phyloP scores from a whole-genome alignment of 139 green algal species.

The Trebouxia sp. region DNA sequence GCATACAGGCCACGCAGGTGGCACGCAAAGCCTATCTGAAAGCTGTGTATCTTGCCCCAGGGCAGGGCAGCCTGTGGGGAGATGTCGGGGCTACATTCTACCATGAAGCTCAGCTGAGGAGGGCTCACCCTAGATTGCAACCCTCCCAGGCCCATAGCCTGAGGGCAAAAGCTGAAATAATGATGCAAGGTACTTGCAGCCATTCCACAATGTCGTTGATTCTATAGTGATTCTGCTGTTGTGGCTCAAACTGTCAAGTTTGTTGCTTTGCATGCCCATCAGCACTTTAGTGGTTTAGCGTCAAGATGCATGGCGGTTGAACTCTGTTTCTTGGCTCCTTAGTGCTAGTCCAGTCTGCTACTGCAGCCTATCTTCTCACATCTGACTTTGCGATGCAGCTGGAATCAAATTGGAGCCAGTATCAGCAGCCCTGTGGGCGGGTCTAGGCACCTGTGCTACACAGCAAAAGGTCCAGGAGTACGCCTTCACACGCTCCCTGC shows the following conservation, averaged over 20 bases:
- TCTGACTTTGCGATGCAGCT: slow-evolving; percentile 24
- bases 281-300: no score
- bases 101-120: slow-evolving; percentile 50
- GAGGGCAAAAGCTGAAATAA: slow-evolving; percentile 18
- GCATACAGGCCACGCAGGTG: slow-evolving; percentile 40
- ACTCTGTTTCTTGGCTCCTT: no score
- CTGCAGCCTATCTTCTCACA: background rate
- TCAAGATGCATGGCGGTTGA: no score
- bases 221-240: no score
- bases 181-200: slow-evolving; percentile 26
- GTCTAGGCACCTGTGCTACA: slow-evolving; percentile 41
- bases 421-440: slow-evolving; percentile 61
- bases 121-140: slow-evolving; percentile 34
- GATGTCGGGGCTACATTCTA: slow-evolving; percentile 52
- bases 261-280: no score
- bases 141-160: background rate
- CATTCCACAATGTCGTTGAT: no score
- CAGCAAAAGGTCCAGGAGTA: slow-evolving; percentile 59
- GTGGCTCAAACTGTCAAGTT: no score
- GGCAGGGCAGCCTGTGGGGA: slow-evolving; percentile 48
- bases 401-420: slow-evolving; percentile 57
- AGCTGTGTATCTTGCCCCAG: slow-evolving; percentile 66
- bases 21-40: slow-evolving; percentile 55
- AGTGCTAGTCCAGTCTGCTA: no score
- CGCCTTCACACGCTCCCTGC: slow-evolving; percentile 57